phyloP scores from a whole-genome alignment of 345 rosid genomes.

The Eucalyptus albens region DNA sequence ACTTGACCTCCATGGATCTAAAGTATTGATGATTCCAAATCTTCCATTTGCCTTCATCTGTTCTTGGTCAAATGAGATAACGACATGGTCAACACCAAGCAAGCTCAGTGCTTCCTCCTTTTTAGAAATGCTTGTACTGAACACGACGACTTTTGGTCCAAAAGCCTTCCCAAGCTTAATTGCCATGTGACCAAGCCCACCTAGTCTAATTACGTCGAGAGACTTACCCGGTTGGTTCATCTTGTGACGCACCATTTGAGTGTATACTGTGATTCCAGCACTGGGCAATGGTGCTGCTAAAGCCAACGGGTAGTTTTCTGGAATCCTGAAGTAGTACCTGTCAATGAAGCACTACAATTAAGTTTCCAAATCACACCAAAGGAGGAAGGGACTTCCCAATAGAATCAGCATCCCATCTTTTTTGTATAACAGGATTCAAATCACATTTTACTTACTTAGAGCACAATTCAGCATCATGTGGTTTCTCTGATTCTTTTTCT shows the following conservation, averaged over 20 bases:
- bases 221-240: constrained; percentile 81
- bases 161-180: constrained; percentile 91
- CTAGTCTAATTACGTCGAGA: constrained; percentile 72
- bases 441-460: neutral
- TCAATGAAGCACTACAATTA: neutral
- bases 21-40: neutral
- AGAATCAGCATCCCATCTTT: neutral
- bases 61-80: constrained; percentile 54
- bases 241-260: constrained; percentile 67
- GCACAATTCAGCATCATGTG: neutral
- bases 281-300: constrained; percentile 77
- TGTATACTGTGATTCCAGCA: constrained; percentile 79
- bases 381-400: neutral
- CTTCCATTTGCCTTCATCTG: constrained; percentile 36
- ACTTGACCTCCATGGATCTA: neutral
- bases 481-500: neutral
- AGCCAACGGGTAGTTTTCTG: constrained; percentile 49
- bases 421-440: neutral
- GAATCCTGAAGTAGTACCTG: constrained; percentile 74
- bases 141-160: constrained; percentile 56
- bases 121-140: constrained; percentile 74
- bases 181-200: constrained; percentile 95
- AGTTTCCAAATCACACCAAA: neutral
- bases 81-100: constrained; percentile 55
- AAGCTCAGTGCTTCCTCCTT: constrained; percentile 64